These are phyloP conservation scores for Eimeria sp. DNA, from an alignment of 169 alveolate species.

Conservation along the genomic window DNA sequence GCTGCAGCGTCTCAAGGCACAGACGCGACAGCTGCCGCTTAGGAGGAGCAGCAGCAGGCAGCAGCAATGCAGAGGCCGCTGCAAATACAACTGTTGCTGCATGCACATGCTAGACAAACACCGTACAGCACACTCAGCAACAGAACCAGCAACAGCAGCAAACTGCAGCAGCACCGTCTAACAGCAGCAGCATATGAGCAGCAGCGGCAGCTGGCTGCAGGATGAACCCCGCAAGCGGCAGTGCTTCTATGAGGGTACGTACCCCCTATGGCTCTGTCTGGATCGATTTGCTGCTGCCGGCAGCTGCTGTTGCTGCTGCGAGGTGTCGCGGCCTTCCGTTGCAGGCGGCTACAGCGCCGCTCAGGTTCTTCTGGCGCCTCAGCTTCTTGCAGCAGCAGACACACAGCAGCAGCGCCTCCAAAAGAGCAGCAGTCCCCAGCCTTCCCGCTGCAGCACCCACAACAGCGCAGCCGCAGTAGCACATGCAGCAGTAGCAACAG, in stretches of 20 bases:
- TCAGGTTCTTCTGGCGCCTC: not conserved
- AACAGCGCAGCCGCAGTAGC: not conserved
- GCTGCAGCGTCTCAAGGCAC: slow-evolving; percentile 30
- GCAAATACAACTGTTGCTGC: slow-evolving; percentile 12
- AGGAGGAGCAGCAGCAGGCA: slow-evolving; percentile 56
- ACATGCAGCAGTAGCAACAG: not conserved
- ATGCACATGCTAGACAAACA: not conserved
- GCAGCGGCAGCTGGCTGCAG: slow-evolving; percentile 12
- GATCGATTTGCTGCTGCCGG: not conserved
- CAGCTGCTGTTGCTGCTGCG: slow-evolving; percentile 1
- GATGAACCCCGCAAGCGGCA: not conserved
- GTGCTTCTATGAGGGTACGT: not conserved
- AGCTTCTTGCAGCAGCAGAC: not conserved
- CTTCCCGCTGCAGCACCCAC: slow-evolving; percentile 19
- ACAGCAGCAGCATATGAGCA: not conserved
- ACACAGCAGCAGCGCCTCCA: slow-evolving; percentile 32
- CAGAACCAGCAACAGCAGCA: not conserved
- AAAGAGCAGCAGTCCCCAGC: not conserved
- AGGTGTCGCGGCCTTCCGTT: not conserved
- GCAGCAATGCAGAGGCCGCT: not conserved
- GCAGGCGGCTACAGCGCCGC: slow-evolving; percentile 14
- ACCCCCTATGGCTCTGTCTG: not conserved
- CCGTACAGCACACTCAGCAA: not conserved
- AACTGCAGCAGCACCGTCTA: not conserved
- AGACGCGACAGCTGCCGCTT: not conserved